A percentile compares a stretch with the other conserved stretches of the same genome.
Conservation (phyloP, 768 basidiomycete species). For the Trametes villosa region DNA sequence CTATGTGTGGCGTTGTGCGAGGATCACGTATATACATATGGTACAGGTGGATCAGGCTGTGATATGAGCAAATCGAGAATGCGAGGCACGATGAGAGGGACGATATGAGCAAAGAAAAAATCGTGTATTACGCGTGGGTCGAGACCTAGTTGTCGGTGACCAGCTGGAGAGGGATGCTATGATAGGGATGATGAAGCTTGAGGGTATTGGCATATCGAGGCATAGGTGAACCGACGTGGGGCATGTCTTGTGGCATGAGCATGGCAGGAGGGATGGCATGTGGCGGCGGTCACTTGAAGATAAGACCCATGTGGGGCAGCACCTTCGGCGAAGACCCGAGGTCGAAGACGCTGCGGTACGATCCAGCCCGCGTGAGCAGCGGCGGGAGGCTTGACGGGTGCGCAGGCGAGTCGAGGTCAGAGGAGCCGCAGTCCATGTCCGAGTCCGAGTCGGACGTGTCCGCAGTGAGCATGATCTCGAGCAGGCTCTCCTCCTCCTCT, state of each 20-base stretch:
- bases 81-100: too few species aligned
- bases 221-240: not conserved
- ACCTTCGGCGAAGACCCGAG: not conserved
- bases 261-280: not conserved
- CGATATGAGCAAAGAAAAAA: too few species aligned
- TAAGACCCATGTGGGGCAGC: not conserved
- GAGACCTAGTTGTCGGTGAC: not conserved
- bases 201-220: not conserved
- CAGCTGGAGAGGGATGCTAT: not conserved
- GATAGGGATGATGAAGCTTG: not conserved
- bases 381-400: constrained; percentile 3
- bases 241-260: not conserved
- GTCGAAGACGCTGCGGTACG: not conserved
- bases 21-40: too few species aligned
- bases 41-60: too few species aligned
- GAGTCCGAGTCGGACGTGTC: constrained; percentile 20
- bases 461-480: constrained; percentile 26
- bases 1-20: too few species aligned
- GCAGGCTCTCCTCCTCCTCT: constrained; percentile 22
- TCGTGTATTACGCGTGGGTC: too few species aligned
- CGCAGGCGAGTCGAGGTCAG: constrained; percentile 14
- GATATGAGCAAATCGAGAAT: too few species aligned
- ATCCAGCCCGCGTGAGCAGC: not conserved
- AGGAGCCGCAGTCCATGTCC: constrained; percentile 25
- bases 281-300: not conserved